Percentiles rank a stretch among this genome's conserved stretches.
Conservation (phyloP, 2,329 filamentous ascomycete species). For the Hysterium pulicare region DNA sequence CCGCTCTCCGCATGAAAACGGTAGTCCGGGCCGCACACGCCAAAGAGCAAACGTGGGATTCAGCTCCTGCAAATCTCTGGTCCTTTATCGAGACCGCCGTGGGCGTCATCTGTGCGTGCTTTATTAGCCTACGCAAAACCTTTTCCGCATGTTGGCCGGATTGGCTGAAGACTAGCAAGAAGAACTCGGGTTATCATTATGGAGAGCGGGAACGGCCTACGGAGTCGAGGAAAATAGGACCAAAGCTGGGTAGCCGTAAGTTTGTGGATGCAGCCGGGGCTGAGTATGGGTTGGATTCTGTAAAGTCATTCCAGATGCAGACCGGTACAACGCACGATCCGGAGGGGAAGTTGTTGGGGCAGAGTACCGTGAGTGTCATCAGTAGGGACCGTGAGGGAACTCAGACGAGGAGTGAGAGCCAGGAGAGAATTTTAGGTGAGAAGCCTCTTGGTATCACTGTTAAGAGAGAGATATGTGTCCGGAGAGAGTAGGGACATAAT, state of each 20-base stretch:
- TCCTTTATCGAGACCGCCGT: conserved; percentile 25
- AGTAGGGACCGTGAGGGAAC: neutral
- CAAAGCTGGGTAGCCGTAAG: conserved; percentile 3
- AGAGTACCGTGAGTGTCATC: conserved; percentile 2
- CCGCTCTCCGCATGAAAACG: conserved; percentile 23
- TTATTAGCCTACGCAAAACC: conserved; percentile 21
- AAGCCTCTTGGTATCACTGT: conserved; percentile 4
- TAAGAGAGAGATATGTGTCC: conserved; percentile 4
- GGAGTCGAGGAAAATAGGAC: conserved; percentile 2
- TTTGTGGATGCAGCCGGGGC: conserved; percentile 4
- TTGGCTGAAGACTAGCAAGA: conserved; percentile 1
- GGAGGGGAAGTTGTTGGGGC: conserved; percentile 5
- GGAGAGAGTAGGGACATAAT: conserved; percentile 15
- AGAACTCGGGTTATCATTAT: conserved; percentile 1
- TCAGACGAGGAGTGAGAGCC: conserved; percentile 6
- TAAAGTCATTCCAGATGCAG: neutral
- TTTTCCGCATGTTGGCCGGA: conserved; percentile 6
- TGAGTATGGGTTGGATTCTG: conserved; percentile 3
- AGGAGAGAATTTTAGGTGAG: conserved; percentile 13
- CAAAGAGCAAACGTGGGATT: conserved; percentile 21
- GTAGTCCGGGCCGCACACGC: conserved; percentile 15
- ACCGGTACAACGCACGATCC: neutral
- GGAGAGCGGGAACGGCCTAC: neutral
- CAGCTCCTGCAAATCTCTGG: conserved; percentile 25
- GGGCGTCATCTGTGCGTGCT: conserved; percentile 25